Percentiles rank a stretch among this genome's conserved stretches.
Conservation (phyloP, 768 basidiomycete genomes). For the Termitomyces sp. region DNA sequence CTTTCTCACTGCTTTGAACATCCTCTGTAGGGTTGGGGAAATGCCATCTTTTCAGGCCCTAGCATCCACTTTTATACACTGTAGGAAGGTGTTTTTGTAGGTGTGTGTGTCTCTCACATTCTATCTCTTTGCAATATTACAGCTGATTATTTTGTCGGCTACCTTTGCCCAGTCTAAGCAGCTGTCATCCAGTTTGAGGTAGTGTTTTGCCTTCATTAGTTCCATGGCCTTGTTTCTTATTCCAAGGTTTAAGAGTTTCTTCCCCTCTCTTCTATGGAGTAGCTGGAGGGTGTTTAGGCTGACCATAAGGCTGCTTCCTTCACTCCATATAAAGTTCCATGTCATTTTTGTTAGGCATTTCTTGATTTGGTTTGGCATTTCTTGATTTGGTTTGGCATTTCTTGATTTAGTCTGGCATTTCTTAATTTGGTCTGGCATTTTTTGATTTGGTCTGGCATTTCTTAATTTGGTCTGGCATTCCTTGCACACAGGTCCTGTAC, state of each 20-base stretch:
- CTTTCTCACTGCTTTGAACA: background rate
- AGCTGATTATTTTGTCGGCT: too few relatives aligned
- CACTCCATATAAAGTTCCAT: too few relatives aligned
- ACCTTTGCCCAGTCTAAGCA: background rate
- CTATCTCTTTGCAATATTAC: background rate
- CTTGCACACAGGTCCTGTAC: too few relatives aligned
- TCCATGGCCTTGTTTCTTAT: background rate
- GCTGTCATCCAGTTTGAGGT: background rate
- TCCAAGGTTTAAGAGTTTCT: too few relatives aligned
- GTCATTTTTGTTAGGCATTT: background rate
- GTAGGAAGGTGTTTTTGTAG: background rate
- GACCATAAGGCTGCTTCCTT: background rate
- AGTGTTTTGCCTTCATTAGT: too few relatives aligned
- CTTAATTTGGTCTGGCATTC: too few relatives aligned
- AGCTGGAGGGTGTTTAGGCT: background rate
- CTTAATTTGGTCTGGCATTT: too few relatives aligned
- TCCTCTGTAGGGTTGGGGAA: background rate
- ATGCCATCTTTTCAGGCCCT: background rate
- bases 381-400: too few relatives aligned
- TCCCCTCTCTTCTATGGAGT: background rate
- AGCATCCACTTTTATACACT: background rate
- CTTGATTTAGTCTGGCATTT: too few relatives aligned
- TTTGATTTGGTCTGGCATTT: too few relatives aligned
- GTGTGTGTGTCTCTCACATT: background rate
- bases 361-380: too few relatives aligned